Conservation (phyloP, 2,329 filamentous ascomycete species). For the Ceratocystis cubensis region DNA sequence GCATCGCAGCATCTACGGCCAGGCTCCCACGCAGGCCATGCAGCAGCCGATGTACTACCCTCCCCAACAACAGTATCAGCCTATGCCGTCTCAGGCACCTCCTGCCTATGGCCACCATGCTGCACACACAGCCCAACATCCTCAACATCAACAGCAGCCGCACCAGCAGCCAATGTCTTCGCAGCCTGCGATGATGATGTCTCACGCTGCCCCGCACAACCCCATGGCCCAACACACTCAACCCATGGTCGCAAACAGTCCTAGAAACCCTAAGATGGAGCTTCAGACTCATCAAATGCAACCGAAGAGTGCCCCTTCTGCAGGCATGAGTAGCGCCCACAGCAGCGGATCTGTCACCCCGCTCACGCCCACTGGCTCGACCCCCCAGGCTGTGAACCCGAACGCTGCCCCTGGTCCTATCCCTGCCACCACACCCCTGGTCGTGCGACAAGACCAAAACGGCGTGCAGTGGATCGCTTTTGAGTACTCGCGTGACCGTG, state of each 20-base stretch:
- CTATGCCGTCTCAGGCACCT: conserved; percentile 51
- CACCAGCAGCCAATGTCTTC: conserved; percentile 49
- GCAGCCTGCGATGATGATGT: conserved; percentile 55
- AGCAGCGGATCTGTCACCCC: conserved; percentile 25
- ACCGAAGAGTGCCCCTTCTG: conserved; percentile 33
- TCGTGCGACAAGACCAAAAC: conserved; percentile 88
- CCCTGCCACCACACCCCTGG: conserved; percentile 85
- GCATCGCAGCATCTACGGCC: conserved; percentile 74
- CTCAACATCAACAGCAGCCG: conserved; percentile 39
- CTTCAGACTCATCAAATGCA: conserved; percentile 50
- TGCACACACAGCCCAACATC: conserved; percentile 43
- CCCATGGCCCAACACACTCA: conserved; percentile 41
- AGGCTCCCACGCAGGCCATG: conserved; percentile 64
- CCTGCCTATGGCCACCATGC: conserved; percentile 50
- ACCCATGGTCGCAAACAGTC: conserved; percentile 45
- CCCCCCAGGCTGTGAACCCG: conserved; percentile 53
- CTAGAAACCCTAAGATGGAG: conserved; percentile 50
- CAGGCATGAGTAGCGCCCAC: conserved; percentile 30
- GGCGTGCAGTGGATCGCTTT: conserved; percentile 99
- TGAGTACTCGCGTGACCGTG: conserved; percentile 89
- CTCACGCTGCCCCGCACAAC: conserved; percentile 45
- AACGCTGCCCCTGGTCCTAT: conserved; percentile 93
- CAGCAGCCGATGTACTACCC: conserved; percentile 70
- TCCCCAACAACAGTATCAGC: conserved; percentile 49
- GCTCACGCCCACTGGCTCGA: conserved; percentile 35